Evolutionary conservation across 805 yeast species (phyloP).

Genomic region (Sugiyamaella smithiae): DNA sequence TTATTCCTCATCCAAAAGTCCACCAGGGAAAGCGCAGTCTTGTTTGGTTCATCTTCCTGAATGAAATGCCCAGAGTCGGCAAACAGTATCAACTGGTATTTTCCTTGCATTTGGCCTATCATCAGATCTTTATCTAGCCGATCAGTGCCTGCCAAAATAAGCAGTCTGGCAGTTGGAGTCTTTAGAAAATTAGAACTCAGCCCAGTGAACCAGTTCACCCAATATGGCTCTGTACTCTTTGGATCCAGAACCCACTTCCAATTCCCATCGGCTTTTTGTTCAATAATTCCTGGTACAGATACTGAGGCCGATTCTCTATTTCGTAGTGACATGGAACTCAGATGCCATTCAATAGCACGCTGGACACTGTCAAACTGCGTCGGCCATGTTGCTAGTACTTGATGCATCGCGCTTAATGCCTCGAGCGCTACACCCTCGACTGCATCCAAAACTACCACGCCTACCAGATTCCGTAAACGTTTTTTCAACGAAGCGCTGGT

Average conservation of each 20-base stretch:
- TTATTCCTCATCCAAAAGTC: slow-evolving; percentile 38
- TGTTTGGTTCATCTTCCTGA: slow-evolving; percentile 85
- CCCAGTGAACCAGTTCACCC: slow-evolving; percentile 79
- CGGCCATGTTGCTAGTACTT: slow-evolving; percentile 68
- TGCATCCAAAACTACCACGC: slow-evolving; percentile 80
- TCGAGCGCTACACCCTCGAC: slow-evolving; percentile 89
- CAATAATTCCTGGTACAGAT: slow-evolving; percentile 72
- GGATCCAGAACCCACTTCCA: slow-evolving; percentile 67
- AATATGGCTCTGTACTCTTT: slow-evolving; percentile 55
- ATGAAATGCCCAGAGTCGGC: slow-evolving; percentile 85
- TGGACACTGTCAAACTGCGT: slow-evolving; percentile 47
- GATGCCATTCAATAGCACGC: slow-evolving; percentile 80
- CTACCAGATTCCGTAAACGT: slow-evolving; percentile 43
- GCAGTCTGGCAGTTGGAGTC: slow-evolving; percentile 59
- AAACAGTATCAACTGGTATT: slow-evolving; percentile 81
- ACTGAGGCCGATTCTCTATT: slow-evolving; percentile 61
- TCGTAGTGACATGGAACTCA: slow-evolving; percentile 52
- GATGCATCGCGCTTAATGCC: slow-evolving; percentile 63
- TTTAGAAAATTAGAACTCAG: slow-evolving; percentile 55
- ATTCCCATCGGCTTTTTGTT: slow-evolving; percentile 28
- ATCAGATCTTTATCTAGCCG: slow-evolving; percentile 79
- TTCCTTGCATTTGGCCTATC: slow-evolving; percentile 98
- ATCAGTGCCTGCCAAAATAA: slow-evolving; percentile 86
- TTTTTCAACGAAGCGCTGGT: slow-evolving; percentile 46
- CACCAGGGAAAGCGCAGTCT: slow-evolving; percentile 52